Evolutionary conservation across 495 filamentous ascomycete genomes (phyloP).

Genomic region (Penicillium paxilli): DNA sequence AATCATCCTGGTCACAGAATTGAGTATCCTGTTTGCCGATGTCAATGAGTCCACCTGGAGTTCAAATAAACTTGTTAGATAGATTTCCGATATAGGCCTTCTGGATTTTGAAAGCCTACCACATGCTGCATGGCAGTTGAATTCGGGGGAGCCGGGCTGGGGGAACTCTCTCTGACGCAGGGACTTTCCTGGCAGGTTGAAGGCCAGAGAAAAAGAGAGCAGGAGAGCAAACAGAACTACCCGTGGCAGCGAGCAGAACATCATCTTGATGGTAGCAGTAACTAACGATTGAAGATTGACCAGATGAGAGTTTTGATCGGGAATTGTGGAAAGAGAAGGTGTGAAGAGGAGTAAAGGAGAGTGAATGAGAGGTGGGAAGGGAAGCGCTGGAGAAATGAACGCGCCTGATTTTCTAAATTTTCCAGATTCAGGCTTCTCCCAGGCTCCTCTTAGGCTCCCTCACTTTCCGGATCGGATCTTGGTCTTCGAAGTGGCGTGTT

Average conservation of each 20-base stretch:
- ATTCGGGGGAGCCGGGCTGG: slow-evolving; percentile 43
- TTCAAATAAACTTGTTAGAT: too few species aligned
- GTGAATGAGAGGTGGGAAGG: neutral
- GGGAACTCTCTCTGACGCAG: slow-evolving; percentile 7
- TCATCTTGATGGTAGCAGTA: neutral
- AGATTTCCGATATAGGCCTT: slow-evolving; percentile 1
- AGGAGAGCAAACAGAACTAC: neutral
- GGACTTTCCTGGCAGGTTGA: neutral
- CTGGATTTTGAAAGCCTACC: slow-evolving; percentile 27
- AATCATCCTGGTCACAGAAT: too few species aligned
- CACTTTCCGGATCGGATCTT: too few species aligned
- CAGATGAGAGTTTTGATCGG: neutral
- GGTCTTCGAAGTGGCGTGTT: too few species aligned
- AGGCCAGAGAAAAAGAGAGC: neutral
- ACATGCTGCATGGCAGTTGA: slow-evolving; percentile 51
- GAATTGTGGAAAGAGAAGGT: neutral
- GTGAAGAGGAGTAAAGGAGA: neutral
- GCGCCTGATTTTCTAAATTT: too few species aligned
- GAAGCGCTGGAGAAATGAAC: too few species aligned
- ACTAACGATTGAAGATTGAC: neutral
- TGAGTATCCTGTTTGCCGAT: too few species aligned
- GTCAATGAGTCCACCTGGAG: too few species aligned
- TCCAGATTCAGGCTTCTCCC: too few species aligned
- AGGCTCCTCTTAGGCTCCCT: neutral
- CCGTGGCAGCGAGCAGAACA: neutral